Base-by-base conservation (phyloP, 306 rosid species). In the Fagus sylvatica region DNA sequence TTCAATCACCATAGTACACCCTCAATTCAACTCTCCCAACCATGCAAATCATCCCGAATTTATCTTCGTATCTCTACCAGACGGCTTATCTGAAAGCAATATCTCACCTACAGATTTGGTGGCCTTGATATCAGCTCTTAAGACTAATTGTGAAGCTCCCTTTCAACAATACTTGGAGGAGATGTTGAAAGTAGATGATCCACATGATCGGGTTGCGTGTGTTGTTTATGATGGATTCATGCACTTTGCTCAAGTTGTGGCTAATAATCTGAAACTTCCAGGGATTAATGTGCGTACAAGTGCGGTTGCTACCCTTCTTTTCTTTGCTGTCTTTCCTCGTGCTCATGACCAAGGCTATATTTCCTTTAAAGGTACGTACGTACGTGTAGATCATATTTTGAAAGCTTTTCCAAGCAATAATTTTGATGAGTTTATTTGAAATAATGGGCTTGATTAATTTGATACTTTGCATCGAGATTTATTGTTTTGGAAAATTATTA, bases 1-100 rank as follows among this genome's bases (percentile, higher is more conserved):
- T 28, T 79, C 87, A 56, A 72, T 83, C 22, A 76, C 79, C 69
- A 49, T 83, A 33, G 16, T 79, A 3, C 87, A 79, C 77, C 72
- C 75, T 7, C 6, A 48, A 4, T 65, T 71, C 76, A 79, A 57
- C 76, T 65, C 87, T 48, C 75, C 42, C 1, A 51, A 75, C 34
- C 84, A 74, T 55, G 64, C 78, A 4, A 17, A 4, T 6, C 16
- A 84, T 39, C 22, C 22, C 16, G 56, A 53, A 4, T 53, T 53
- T 4, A 53, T 5, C 5, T 53, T 51, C 16, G 56, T 15, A 6
- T 53, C 56, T n/a, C 12, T 53, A 51, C 55, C 6, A 3, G 19
- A 51, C 4, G 55, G 19, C 16, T 51, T 51, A 15, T 51, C 55
- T 51, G 15, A 51, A 4, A 51, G n/a, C 16, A 51, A 51, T 51